phyloP scores from a whole-genome alignment of 805 yeast genomes.

The Hanseniaspora clermontiae region DNA sequence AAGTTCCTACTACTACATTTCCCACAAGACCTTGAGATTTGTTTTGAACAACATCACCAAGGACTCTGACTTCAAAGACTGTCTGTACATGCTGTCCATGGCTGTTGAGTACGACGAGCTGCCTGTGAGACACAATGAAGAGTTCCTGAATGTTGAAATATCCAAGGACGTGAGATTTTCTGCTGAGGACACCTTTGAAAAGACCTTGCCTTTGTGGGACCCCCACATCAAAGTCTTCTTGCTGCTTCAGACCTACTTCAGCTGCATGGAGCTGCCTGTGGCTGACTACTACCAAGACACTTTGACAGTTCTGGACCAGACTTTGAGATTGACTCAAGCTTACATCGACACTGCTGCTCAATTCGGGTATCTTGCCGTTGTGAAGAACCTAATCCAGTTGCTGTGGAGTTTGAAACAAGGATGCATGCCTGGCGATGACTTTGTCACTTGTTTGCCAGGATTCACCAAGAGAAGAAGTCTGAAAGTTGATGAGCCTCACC shows the following conservation, averaged over 20 bases:
- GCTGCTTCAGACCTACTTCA: conserved; percentile 70
- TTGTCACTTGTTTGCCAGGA: conserved; percentile 37
- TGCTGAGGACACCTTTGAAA: conserved; percentile 46
- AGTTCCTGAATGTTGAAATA: conserved; percentile 70
- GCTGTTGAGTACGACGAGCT: conserved; percentile 77
- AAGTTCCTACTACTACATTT: conserved; percentile 82
- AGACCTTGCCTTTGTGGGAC: conserved; percentile 64
- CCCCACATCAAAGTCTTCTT: conserved; percentile 69
- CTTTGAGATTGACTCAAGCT: conserved; percentile 87
- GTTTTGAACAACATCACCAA: conserved; percentile 42
- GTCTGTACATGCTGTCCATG: conserved; percentile 34
- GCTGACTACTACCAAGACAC: conserved; percentile 94
- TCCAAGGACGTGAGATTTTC: conserved; percentile 58
- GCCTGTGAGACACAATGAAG: conserved; percentile 88
- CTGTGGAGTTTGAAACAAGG: conserved; percentile 87
- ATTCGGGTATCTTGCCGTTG: conserved; percentile 55
- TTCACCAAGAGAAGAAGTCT: conserved; percentile 24
- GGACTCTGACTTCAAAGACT: conserved; percentile 32
- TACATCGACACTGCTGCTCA: conserved; percentile 83
- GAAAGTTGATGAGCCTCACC: conserved; percentile 16
- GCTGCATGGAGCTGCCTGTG: conserved; percentile 73
- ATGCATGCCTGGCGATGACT: conserved; percentile 71
- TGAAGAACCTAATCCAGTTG: conserved; percentile 46
- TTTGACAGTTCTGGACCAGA: conserved; percentile 82
- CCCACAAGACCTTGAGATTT: conserved; percentile 74